Conservation (phyloP, 2,329 filamentous ascomycete genomes). For the Incumbomyces delicatus region DNA sequence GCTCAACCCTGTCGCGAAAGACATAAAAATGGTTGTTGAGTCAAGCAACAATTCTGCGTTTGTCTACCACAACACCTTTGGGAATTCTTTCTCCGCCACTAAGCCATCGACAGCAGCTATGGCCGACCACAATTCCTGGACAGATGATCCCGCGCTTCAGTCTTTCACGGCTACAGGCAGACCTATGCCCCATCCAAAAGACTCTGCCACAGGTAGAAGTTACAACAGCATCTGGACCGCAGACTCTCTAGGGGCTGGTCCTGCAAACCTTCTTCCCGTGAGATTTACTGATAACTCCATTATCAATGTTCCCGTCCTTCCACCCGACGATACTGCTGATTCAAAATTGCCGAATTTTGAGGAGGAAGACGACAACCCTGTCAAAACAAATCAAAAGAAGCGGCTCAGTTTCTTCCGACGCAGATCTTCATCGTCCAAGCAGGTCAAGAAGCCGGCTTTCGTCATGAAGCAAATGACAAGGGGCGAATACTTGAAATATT, state of each 20-base stretch:
- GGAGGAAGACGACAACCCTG: neutral
- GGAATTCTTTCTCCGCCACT: neutral
- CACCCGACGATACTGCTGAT: neutral
- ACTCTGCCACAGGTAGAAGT: neutral
- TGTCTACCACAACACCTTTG: neutral
- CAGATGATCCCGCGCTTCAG: neutral
- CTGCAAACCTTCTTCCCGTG: conserved; percentile 9
- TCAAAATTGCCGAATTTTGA: neutral
- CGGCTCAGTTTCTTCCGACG: conserved; percentile 9
- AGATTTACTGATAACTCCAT: conserved; percentile 12
- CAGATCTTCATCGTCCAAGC: conserved; percentile 2
- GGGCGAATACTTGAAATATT: conserved; percentile 16
- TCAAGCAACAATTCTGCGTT: neutral
- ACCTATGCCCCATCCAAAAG: neutral
- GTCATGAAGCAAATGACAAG: conserved; percentile 14
- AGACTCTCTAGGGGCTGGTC: conserved; percentile 7
- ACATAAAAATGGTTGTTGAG: neutral
- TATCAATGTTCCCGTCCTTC: conserved; percentile 15
- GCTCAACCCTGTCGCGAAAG: neutral
- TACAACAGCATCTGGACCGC: neutral
- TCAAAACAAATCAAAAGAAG: neutral
- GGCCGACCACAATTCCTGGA: neutral
- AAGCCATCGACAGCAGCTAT: neutral
- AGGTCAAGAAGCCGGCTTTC: conserved; percentile 7
- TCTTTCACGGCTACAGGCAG: conserved; percentile 13